These are phyloP conservation scores for Raphanus hybrid DNA, from an alignment of 441 rosid species.

Conservation along the genomic window DNA sequence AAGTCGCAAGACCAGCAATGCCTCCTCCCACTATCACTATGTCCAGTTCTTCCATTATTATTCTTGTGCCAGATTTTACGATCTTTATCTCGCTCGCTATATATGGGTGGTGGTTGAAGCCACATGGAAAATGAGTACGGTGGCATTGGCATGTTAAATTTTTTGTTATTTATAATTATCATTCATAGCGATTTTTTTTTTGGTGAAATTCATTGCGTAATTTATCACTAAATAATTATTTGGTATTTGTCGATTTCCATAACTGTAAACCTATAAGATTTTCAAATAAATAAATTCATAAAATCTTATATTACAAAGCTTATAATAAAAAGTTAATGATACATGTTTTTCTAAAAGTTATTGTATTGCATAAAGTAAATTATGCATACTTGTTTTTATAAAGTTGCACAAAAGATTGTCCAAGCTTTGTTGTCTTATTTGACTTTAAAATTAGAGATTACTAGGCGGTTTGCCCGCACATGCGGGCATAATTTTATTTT, in stretches of 20 bases:
- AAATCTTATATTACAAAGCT: too few species aligned
- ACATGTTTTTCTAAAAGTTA: too few species aligned
- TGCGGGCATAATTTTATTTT: too few species aligned
- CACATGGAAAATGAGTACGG: background rate
- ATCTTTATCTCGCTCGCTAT: background rate
- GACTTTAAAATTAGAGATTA: too few species aligned
- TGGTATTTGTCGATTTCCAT: background rate
- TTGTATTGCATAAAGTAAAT: too few species aligned
- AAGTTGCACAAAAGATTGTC: too few species aligned
- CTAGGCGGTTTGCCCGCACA: too few species aligned
- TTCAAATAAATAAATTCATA: too few species aligned
- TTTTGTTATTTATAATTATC: background rate
- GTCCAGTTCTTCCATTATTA: slow-evolving; percentile 44
- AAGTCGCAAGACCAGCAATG: slow-evolving; percentile 68
- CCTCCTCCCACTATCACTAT: slow-evolving; percentile 69
- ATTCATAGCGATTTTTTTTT: background rate
- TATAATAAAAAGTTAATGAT: too few species aligned
- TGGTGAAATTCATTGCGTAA: too few species aligned
- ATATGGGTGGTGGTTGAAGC: slow-evolving; percentile 11
- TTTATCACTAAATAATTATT: background rate
- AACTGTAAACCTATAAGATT: background rate
- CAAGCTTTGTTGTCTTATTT: too few species aligned
- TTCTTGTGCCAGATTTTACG: background rate
- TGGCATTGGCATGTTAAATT: background rate
- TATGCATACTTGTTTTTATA: too few species aligned